Base-by-base conservation (phyloP, 2,329 filamentous ascomycete species). In the Parastagonospora nodorum region DNA sequence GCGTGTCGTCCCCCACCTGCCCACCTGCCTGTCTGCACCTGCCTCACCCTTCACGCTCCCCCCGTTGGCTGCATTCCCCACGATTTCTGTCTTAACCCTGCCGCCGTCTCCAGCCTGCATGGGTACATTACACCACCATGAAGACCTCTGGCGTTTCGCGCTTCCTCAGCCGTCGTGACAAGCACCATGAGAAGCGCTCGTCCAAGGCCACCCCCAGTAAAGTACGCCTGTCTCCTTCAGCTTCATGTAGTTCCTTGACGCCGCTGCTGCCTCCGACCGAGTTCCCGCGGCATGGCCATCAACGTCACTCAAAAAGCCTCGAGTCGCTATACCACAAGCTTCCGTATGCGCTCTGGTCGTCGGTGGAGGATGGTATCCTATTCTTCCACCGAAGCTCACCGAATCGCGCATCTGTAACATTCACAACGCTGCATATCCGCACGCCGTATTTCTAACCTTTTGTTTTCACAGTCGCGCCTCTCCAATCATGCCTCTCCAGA, bases 91-190 rank as follows among this genome's bases (percentile, higher is more conserved):
- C 33, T 38, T 36, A 32, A 12, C 45, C 47, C 37, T 45, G 55
- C 46, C 47, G 42, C 49, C 39, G 27, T 39, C 35, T 37, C 37
- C 14, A 52, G 55, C 40, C 60, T 68, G 55, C 5, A 66, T 66
- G 62, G 56, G 51, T 39, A 50, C 52, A 48, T 46, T 35, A 52
- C 51, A 45, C 51, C 58, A 75, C 58, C 56, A 79, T 80, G 77
- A 78, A 76, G 24, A 43, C 19, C 39, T 48, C 45, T 64, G 77
- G 75, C 67, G 75, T 82, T 56, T 85, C 83, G 68, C 85, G 87
- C 64, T 86, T 91, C 70, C 84, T 89, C 53, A 89, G 84, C 72
- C 80, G 87, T 61, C 84, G 87, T 60, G 88, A 90, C 65, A 90
- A 78, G 72, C 61, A 72, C 51, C 63, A 63, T 43, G 73, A 74